phyloP scores from a whole-genome alignment of 1,284 basidiomycete genomes.

The Irpex rosettiformis region DNA sequence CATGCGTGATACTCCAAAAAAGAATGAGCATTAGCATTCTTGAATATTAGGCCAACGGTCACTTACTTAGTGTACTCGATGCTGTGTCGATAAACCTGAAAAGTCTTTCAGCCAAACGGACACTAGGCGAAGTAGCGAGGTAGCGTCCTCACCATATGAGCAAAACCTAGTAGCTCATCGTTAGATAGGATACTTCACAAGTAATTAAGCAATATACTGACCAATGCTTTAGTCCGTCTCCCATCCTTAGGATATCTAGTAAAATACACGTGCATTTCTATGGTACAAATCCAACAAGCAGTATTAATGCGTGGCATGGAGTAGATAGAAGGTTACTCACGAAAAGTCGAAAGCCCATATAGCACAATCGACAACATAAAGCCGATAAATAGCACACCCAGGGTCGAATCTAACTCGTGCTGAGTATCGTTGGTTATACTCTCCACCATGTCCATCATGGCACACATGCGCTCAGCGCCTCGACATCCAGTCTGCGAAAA shows the following conservation, averaged over 20 bases:
- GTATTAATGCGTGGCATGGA: too few relatives aligned
- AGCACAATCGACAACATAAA: conserved; percentile 35
- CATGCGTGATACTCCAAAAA: conserved; percentile 4
- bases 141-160: neutral
- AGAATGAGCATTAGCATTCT: neutral
- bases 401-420: conserved; percentile 21
- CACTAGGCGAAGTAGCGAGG: neutral
- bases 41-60: conserved; percentile 10
- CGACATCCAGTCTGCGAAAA: neutral
- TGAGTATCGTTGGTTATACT: neutral
- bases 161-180: neutral
- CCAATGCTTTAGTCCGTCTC: conserved; percentile 26
- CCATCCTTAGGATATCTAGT: conserved; percentile 33
- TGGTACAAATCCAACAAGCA: neutral
- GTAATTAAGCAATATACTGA: conserved; percentile 17
- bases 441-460: neutral
- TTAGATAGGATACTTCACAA: neutral
- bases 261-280: conserved; percentile 40
- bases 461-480: neutral
- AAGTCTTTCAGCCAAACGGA: neutral
- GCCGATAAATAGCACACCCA: conserved; percentile 34
- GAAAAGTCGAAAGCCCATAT: conserved; percentile 42
- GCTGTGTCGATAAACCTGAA: conserved; percentile 15
- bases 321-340: too few relatives aligned
- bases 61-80: conserved; percentile 28